phyloP scores from a whole-genome alignment of 148 eudicot genomes.

The Bassia scoparia region DNA sequence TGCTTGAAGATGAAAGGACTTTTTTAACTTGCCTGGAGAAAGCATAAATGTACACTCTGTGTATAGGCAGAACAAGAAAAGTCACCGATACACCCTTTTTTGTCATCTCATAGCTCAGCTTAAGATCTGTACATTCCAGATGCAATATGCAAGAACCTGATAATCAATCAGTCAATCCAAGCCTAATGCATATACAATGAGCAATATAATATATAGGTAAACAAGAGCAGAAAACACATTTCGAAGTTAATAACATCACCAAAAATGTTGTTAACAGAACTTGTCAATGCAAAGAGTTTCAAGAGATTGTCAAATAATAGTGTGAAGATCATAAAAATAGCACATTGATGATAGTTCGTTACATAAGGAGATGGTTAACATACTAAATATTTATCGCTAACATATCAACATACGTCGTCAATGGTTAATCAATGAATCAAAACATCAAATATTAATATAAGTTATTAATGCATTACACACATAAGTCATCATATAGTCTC shows the following conservation, averaged over 20 bases:
- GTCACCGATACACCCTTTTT: slow-evolving; percentile 81
- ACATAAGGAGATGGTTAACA: not conserved
- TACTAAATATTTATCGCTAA: not conserved
- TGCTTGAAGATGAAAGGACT: not conserved
- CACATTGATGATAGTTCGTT: not conserved
- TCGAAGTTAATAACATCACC: not conserved
- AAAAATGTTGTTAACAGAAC: not conserved
- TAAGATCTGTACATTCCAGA: slow-evolving; percentile 87
- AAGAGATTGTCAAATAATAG: not conserved
- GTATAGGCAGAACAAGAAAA: slow-evolving; percentile 98
- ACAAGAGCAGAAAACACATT: not conserved
- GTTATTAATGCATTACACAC: too few species aligned
- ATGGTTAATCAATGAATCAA: too few species aligned
- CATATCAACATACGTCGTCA: not conserved
- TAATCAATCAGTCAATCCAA: too few species aligned
- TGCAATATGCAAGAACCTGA: slow-evolving; percentile 78
- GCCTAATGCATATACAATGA: slow-evolving; percentile 12
- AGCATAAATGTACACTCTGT: slow-evolving; percentile 68
- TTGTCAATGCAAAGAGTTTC: not conserved
- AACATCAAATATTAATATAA: too few species aligned
- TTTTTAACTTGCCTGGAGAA: slow-evolving; percentile 62
- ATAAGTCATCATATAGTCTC: too few species aligned
- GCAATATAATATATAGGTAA: not conserved
- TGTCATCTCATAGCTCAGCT: slow-evolving; percentile 88
- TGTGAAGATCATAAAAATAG: not conserved